phyloP scores from a whole-genome alignment of 129 eudicot species.

The Gnaphalium uliginosum region DNA sequence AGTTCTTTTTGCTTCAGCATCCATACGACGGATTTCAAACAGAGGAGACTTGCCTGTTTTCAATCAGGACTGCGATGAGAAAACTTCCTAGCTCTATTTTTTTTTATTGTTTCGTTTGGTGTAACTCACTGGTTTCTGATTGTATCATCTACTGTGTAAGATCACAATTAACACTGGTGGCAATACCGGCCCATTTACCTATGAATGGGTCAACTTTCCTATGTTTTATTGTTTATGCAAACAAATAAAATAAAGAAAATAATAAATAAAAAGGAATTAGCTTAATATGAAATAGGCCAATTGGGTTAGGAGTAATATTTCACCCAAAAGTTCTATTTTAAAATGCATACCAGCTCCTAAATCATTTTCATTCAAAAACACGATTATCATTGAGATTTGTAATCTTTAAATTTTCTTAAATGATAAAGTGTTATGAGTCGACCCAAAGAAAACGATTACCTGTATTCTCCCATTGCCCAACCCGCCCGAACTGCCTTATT shows the following conservation, averaged over 20 bases:
- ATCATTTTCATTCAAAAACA: too few species aligned
- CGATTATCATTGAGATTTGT: too few species aligned
- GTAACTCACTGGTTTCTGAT: background rate
- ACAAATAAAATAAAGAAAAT: too few species aligned
- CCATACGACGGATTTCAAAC: constrained; percentile 68
- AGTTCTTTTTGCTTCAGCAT: constrained; percentile 49
- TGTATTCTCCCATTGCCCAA: too few species aligned
- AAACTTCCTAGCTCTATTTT: background rate
- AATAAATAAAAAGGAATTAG: background rate
- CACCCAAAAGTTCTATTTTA: too few species aligned
- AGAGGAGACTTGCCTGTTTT: constrained; percentile 56
- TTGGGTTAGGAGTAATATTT: too few species aligned
- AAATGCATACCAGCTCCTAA: too few species aligned
- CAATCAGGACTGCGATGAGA: background rate
- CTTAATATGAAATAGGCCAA: too few species aligned
- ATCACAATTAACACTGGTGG: background rate
- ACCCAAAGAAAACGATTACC: too few species aligned
- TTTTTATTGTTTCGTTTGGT: background rate
- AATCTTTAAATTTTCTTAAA: too few species aligned
- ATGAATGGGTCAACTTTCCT: background rate
- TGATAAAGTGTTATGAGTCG: too few species aligned
- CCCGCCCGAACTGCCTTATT: background rate
- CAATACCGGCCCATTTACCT: background rate
- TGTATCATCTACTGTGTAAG: constrained; percentile 2
- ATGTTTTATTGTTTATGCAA: too few species aligned